A percentile compares a stretch with the other conserved stretches of the same genome.
Evolutionary conservation across 1,139 yeast species (phyloP).

Genomic region (Protomyces arabidopsidicola): DNA sequence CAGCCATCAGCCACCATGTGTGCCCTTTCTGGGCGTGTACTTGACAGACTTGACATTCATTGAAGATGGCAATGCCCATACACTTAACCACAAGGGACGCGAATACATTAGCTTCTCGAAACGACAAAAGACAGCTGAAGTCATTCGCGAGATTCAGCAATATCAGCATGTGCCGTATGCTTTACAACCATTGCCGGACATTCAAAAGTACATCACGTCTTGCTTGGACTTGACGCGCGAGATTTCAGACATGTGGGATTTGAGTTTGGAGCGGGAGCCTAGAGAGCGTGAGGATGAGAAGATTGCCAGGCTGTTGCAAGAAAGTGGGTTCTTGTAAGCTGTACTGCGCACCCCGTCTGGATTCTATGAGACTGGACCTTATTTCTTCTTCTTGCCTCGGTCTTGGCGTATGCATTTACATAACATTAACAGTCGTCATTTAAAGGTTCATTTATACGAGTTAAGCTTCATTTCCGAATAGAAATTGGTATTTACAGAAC

Average conservation of each 20-base stretch:
- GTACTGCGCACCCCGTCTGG: too few relatives aligned
- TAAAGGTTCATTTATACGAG: too few relatives aligned
- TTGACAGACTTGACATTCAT: conserved; percentile 86
- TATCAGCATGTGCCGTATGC: conserved; percentile 65
- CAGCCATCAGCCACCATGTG: conserved; percentile 71
- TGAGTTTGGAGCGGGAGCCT: conserved; percentile 34
- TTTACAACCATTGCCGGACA: conserved; percentile 58
- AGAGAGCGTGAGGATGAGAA: conserved; percentile 35
- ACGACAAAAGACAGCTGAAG: conserved; percentile 66
- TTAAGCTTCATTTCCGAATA: too few relatives aligned
- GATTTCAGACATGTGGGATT: conserved; percentile 32
- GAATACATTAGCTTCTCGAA: conserved; percentile 74
- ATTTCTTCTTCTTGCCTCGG: too few relatives aligned
- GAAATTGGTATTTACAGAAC: too few relatives aligned
- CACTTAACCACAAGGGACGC: conserved; percentile 48
- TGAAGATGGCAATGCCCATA: conserved; percentile 89
- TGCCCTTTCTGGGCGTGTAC: conserved; percentile 90
- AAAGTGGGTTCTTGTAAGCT: conserved; percentile 33
- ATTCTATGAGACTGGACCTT: too few relatives aligned
- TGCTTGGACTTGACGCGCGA: conserved; percentile 31
- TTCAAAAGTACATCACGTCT: conserved; percentile 47
- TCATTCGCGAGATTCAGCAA: conserved; percentile 69
- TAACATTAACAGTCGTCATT: too few relatives aligned
- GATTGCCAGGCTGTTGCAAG: conserved; percentile 33
- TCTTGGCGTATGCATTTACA: too few relatives aligned